Evolutionary conservation across 208 protist genomes (phyloP).

Genomic region (Vickermania ingenoplastis): DNA sequence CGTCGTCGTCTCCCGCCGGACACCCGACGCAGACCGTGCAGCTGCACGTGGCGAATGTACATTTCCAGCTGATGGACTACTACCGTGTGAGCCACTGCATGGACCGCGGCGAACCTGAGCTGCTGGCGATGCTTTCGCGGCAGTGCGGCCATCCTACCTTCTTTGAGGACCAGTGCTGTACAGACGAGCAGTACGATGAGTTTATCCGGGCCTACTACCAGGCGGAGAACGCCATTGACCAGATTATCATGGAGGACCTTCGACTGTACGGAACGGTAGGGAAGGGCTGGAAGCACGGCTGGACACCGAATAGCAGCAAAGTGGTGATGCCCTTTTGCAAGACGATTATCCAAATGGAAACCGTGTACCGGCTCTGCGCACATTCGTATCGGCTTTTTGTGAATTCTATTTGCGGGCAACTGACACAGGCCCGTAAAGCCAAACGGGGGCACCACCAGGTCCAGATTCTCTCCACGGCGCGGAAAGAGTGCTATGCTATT

Average conservation of each 20-base stretch:
- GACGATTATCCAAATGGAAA: conserved; percentile 21
- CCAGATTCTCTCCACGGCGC: neutral
- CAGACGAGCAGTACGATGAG: conserved; percentile 51
- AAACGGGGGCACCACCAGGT: neutral
- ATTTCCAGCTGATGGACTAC: conserved; percentile 21
- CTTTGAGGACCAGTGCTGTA: conserved; percentile 39
- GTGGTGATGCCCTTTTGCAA: conserved; percentile 18
- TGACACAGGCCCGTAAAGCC: neutral
- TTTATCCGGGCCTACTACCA: conserved; percentile 40
- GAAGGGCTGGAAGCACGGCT: conserved; percentile 15
- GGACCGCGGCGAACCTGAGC: neutral
- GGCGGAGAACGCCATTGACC: conserved; percentile 24
- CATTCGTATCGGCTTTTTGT: neutral
- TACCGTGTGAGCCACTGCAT: neutral
- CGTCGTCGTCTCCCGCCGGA: neutral
- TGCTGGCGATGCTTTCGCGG: conserved; percentile 2
- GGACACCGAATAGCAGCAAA: conserved; percentile 11
- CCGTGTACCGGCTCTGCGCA: conserved; percentile 8
- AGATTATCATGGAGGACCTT: conserved; percentile 28
- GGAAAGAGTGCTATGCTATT: conserved; percentile 25
- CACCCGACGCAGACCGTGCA: conserved; percentile 14
- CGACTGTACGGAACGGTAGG: conserved; percentile 25
- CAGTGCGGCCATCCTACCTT: conserved; percentile 56
- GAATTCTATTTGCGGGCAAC: neutral
- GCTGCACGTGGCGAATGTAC: conserved; percentile 55